Evolutionary conservation across 2,329 filamentous ascomycete species (phyloP).

Genomic region (Emydomyces testavorans): DNA sequence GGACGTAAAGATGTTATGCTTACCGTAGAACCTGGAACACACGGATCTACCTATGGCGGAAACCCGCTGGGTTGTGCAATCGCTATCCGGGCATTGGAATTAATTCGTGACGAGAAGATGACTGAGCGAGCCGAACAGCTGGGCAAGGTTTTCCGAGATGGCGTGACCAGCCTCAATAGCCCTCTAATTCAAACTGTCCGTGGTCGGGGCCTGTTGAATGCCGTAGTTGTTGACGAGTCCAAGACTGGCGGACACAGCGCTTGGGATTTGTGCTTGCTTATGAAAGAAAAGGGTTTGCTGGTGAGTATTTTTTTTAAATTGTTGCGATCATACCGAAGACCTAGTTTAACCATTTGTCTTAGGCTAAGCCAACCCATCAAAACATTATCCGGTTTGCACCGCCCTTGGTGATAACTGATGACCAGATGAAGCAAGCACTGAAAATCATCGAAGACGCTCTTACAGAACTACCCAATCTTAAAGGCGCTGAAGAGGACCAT

Average conservation of each 20-base stretch:
- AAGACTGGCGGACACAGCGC: slow-evolving; percentile 76
- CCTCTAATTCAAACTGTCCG: slow-evolving; percentile 73
- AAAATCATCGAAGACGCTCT: slow-evolving; percentile 71
- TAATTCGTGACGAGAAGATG: slow-evolving; percentile 84
- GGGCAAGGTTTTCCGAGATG: slow-evolving; percentile 71
- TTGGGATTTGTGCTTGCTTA: slow-evolving; percentile 91
- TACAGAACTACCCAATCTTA: slow-evolving; percentile 58
- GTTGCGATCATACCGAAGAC: neutral
- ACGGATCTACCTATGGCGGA: slow-evolving; percentile 96
- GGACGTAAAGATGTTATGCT: slow-evolving; percentile 86
- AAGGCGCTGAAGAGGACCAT: slow-evolving; percentile 45
- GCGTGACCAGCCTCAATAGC: slow-evolving; percentile 61
- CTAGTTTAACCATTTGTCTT: slow-evolving; percentile 15
- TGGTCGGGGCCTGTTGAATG: slow-evolving; percentile 89
- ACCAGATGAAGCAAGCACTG: slow-evolving; percentile 67
- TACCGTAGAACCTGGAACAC: slow-evolving; percentile 88
- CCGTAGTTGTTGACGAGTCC: slow-evolving; percentile 86
- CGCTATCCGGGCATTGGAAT: slow-evolving; percentile 85
- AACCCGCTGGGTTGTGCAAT: slow-evolving; percentile 94
- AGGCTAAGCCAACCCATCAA: slow-evolving; percentile 97
- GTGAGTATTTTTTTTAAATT: slow-evolving; percentile 44
- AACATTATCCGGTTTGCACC: slow-evolving; percentile 98
- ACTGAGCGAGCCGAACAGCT: slow-evolving; percentile 69
- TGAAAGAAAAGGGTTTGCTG: slow-evolving; percentile 90
- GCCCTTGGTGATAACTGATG: slow-evolving; percentile 83